Percentiles rank a stretch among this genome's conserved stretches.
These are phyloP conservation scores for Colletotrichum tanaceti DNA, from an alignment of 2,329 filamentous ascomycete species.

Conservation along the genomic window DNA sequence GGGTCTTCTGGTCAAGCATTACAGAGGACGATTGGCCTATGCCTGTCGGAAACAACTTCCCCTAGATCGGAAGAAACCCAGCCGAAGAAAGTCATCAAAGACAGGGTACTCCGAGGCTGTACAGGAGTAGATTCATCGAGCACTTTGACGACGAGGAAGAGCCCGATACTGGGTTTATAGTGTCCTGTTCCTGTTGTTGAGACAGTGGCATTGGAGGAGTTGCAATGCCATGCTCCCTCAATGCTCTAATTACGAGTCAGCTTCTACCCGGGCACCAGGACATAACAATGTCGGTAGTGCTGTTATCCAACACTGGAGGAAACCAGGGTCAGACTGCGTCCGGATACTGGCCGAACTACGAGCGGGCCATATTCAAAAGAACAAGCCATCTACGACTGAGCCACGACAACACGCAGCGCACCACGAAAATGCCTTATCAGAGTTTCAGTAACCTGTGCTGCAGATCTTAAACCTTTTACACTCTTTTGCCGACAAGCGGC, in stretches of 20 bases:
- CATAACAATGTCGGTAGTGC: background rate
- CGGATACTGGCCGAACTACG: background rate
- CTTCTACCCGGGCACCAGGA: background rate
- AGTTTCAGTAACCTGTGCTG: too few species aligned
- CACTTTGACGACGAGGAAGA: slow-evolving; percentile 8
- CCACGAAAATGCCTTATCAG: background rate
- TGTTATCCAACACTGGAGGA: background rate
- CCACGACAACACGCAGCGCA: background rate
- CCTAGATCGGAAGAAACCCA: slow-evolving; percentile 28
- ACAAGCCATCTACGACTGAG: background rate
- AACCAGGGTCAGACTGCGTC: background rate
- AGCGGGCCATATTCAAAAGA: background rate
- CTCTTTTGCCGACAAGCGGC: slow-evolving; percentile 18
- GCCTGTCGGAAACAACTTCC: slow-evolving; percentile 58
- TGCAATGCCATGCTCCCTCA: background rate
- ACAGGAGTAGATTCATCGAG: slow-evolving; percentile 2
- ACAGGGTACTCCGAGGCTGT: background rate
- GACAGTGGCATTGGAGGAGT: background rate
- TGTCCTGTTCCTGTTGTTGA: background rate
- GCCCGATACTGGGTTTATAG: background rate
- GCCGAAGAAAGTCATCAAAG: background rate
- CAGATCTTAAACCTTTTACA: slow-evolving; percentile 2
- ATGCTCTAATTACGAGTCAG: background rate
- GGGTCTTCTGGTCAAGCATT: slow-evolving; percentile 98
- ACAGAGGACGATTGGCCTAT: slow-evolving; percentile 98